phyloP scores from a whole-genome alignment of 2,329 filamentous ascomycete species.

The Helotiales sp. region DNA sequence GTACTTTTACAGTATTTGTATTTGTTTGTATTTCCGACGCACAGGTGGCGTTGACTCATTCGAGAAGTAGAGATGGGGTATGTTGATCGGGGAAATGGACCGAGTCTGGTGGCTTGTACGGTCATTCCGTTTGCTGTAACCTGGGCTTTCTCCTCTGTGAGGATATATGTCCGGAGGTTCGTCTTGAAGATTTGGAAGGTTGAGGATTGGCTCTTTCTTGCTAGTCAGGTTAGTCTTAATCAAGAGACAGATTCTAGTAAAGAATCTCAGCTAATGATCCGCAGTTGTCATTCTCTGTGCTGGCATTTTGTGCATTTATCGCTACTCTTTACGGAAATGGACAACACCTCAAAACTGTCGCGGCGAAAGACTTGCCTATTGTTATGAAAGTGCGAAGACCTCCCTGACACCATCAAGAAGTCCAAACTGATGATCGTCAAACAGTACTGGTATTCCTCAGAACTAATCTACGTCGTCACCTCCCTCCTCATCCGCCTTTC shows the following conservation, averaged over 20 bases:
- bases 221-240: constrained; percentile 22
- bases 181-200: constrained; percentile 30
- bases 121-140: constrained; percentile 19
- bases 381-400: constrained; percentile 23
- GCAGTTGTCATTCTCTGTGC: constrained; percentile 16
- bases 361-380: constrained; percentile 16
- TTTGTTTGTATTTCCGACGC: neutral
- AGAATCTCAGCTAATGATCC: neutral
- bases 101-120: constrained; percentile 19
- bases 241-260: neutral
- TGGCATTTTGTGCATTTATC: constrained; percentile 14
- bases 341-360: constrained; percentile 19
- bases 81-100: constrained; percentile 26
- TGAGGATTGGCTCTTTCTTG: constrained; percentile 34
- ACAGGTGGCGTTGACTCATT: neutral
- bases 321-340: constrained; percentile 28
- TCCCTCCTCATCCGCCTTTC: constrained; percentile 30
- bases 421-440: neutral
- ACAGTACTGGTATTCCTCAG: constrained; percentile 25
- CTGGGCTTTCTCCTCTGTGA: constrained; percentile 25
- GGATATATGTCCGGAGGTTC: constrained; percentile 28
- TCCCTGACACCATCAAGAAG: neutral
- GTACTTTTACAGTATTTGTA: neutral
- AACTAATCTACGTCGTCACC: constrained; percentile 27
- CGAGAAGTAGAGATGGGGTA: constrained; percentile 15